These are phyloP conservation scores for Colletotrichum sp. DNA, from an alignment of 2,329 filamentous ascomycete genomes.

Conservation along the genomic window DNA sequence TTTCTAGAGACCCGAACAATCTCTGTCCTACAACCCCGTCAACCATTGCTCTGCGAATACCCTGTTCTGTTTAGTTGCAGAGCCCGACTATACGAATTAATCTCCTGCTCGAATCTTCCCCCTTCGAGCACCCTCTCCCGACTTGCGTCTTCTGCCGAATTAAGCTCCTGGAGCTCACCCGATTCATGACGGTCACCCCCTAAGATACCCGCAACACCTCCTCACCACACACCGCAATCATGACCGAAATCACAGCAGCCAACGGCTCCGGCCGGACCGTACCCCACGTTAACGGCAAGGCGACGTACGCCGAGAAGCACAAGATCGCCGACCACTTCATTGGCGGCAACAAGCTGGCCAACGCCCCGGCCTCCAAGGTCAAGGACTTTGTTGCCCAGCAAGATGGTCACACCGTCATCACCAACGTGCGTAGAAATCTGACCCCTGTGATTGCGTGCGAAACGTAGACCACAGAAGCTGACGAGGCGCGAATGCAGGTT, in stretches of 20 bases:
- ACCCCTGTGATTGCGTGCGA: not conserved
- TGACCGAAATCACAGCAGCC: conserved; percentile 52
- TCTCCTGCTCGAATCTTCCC: conserved; percentile 18
- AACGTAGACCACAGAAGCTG: not conserved
- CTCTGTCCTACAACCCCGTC: conserved; percentile 18
- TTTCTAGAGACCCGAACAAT: conserved; percentile 16
- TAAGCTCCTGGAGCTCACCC: conserved; percentile 16
- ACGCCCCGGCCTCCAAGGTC: conserved; percentile 82
- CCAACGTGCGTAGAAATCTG: conserved; percentile 71
- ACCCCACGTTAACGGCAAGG: conserved; percentile 60
- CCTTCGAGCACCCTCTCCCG: conserved; percentile 4
- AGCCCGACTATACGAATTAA: conserved; percentile 12
- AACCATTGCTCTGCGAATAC: conserved; percentile 14
- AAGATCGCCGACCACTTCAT: conserved; percentile 93
- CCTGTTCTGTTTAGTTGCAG: conserved; percentile 11
- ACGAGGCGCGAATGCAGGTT: conserved; percentile 61
- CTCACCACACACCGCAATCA: conserved; percentile 33
- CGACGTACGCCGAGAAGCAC: conserved; percentile 80
- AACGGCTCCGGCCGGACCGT: conserved; percentile 53
- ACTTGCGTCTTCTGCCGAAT: not conserved
- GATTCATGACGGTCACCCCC: conserved; percentile 22
- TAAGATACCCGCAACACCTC: conserved; percentile 18
- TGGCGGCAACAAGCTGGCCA: conserved; percentile 86
- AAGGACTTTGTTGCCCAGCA: conserved; percentile 94
- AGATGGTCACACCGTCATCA: conserved; percentile 97